Evolutionary conservation across 768 basidiomycete species (phyloP).

Genomic region (Russula virescens): DNA sequence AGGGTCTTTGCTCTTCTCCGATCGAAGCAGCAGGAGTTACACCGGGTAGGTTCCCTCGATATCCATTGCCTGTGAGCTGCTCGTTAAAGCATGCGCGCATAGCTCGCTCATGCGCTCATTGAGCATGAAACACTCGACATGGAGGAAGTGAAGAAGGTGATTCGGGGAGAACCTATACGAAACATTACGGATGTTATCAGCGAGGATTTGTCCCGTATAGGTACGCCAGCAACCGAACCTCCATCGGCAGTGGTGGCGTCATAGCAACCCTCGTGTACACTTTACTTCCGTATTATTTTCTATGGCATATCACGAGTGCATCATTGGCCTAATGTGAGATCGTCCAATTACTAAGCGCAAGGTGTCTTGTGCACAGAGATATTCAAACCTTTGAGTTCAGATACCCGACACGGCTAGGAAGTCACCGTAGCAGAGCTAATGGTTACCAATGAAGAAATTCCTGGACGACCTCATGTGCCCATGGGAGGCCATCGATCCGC

Average conservation of each 20-base stretch:
- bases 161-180: conserved; percentile 77
- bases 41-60: conserved; percentile 45
- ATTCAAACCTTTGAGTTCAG: neutral
- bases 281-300: neutral
- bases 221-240: neutral
- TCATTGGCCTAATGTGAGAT: neutral
- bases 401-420: neutral
- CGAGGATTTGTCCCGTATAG: conserved; percentile 38
- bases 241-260: conserved; percentile 8
- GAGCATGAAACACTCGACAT: conserved; percentile 91
- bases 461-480: too few species aligned
- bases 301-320: conserved; percentile 7
- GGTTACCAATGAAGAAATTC: neutral
- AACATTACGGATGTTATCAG: conserved; percentile 60
- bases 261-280: conserved; percentile 8
- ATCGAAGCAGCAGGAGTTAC: conserved; percentile 65
- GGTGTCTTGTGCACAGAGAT: too few species aligned
- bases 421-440: neutral
- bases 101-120: conserved; percentile 89
- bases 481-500: neutral
- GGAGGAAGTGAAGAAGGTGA: conserved; percentile 81
- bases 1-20: conserved; percentile 62
- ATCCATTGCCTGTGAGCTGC: neutral
- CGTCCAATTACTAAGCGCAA: neutral
- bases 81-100: conserved; percentile 12